Conservation (phyloP, 192 early-diverging fungal genomes). For the Rhizophlyctis rosea region DNA sequence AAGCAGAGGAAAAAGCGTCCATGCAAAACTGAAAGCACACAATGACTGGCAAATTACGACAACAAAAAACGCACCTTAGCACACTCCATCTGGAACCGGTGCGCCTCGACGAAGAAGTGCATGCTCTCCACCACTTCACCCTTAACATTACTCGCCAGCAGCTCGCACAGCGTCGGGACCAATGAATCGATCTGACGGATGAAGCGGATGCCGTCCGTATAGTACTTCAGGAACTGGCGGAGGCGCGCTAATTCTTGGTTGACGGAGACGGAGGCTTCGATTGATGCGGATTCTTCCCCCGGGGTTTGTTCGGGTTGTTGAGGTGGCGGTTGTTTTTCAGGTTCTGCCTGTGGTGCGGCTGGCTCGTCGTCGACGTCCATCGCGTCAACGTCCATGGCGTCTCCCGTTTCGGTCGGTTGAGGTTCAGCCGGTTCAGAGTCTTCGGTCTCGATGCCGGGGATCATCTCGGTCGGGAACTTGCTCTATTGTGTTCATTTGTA, state of each 20-base stretch:
- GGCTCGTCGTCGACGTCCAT: background rate
- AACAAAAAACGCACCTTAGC: slow-evolving; percentile 54
- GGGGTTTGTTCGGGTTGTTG: too few species aligned
- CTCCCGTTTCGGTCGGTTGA: background rate
- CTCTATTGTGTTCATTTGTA: too few species aligned
- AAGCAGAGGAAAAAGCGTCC: too few species aligned
- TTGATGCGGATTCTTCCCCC: background rate
- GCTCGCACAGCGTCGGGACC: slow-evolving; percentile 72
- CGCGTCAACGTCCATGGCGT: background rate
- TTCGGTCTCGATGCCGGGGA: slow-evolving; percentile 20
- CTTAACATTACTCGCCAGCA: slow-evolving; percentile 86
- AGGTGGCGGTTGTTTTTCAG: too few species aligned
- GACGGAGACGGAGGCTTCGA: slow-evolving; percentile 8
- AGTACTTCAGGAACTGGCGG: slow-evolving; percentile 63
- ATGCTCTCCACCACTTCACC: slow-evolving; percentile 94
- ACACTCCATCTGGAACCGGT: slow-evolving; percentile 80
- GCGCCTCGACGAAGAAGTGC: slow-evolving; percentile 86
- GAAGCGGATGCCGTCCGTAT: slow-evolving; percentile 86
- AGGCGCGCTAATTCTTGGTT: slow-evolving; percentile 35
- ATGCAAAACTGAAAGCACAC: too few species aligned
- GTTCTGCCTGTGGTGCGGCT: too few species aligned
- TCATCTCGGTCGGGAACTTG: slow-evolving; percentile 31
- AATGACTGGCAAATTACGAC: too few species aligned
- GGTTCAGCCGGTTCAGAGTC: too few species aligned
- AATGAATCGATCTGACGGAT: slow-evolving; percentile 74